Conservation (phyloP, 2,329 filamentous ascomycete species). For the Leptographium flavum region DNA sequence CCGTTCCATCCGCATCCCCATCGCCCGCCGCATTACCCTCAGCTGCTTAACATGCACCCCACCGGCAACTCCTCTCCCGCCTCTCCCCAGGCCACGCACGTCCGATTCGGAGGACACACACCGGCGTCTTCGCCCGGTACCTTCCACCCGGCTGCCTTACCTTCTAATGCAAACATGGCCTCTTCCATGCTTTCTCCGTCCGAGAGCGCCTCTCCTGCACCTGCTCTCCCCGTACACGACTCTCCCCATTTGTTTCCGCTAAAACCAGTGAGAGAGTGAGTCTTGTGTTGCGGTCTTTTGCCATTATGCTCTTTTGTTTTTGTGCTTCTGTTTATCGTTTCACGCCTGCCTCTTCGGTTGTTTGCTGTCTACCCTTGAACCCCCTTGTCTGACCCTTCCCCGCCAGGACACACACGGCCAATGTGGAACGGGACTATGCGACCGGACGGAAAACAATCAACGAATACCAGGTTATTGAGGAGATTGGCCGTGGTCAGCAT, state of each 20-base stretch:
- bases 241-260: slow-evolving; percentile 56
- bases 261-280: slow-evolving; percentile 65
- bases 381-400: too few species aligned
- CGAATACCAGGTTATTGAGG: slow-evolving; percentile 92
- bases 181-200: slow-evolving; percentile 25
- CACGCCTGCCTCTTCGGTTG: neutral
- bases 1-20: slow-evolving; percentile 14
- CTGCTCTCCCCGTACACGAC: slow-evolving; percentile 40
- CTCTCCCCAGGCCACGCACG: slow-evolving; percentile 22
- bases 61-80: slow-evolving; percentile 11
- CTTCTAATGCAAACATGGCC: slow-evolving; percentile 25
- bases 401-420: slow-evolving; percentile 68
- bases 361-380: neutral
- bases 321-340: too few species aligned
- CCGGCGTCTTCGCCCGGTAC: slow-evolving; percentile 47
- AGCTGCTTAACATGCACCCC: slow-evolving; percentile 21
- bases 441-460: slow-evolving; percentile 96
- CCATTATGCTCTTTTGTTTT: too few species aligned
- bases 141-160: slow-evolving; percentile 34
- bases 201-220: slow-evolving; percentile 38
- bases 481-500: slow-evolving; percentile 89
- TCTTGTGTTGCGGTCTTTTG: slow-evolving; percentile 11
- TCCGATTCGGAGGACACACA: slow-evolving; percentile 27
- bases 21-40: slow-evolving; percentile 18
- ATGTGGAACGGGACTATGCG: slow-evolving; percentile 75